Base-by-base conservation (phyloP, 345 rosid genomes). In the Ceriops decandra region DNA sequence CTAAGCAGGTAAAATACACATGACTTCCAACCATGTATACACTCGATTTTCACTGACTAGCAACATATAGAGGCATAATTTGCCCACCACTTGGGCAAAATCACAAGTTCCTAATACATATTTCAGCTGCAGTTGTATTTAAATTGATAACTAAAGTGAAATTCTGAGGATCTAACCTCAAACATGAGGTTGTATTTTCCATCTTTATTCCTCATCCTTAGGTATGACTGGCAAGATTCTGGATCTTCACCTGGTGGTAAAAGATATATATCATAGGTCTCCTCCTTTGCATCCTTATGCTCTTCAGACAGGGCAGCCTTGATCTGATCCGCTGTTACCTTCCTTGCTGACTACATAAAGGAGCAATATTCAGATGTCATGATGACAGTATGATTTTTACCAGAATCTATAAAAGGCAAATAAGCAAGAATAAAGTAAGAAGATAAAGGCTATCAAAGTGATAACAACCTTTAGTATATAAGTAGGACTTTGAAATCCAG, bases 241-340 rank as follows among this genome's bases (percentile, higher is more conserved):
- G 89, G 90, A 85, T 95, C 98, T 87, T 95, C 99, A 72, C 98
- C 99, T 5, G 98, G 99, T 64, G 99, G 99, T 67, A 95, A 85
- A 71, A 95, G 97, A 82, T 95, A 92, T 74, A 95, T 95, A 69
- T 95, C 99, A 78, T 92, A 95, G 2, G 83, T 92, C 85, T 95
- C 89, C 85, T 95, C 99, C 63, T 66, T 79, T 20, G 83, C 81
- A 78, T 92, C 97, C 47, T 79, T 82, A 71, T 85, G 89, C 64
- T 79, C 92, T 73, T 88, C 88, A 74, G 87, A 76, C 20, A 91
- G 57, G 28, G 86, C 82, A 47, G 84, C 81, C 86, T 90, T 90
- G 77, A 95, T 85, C 69, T 83, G 84, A 67, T 95, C 95, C 64
- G 57, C 84, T 4, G 86, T 69, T 58, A 92, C 79, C 57, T 90